Evolutionary conservation across 164 flowering plant genomes (phyloP).

Genomic region (Taxillus chinensis): DNA sequence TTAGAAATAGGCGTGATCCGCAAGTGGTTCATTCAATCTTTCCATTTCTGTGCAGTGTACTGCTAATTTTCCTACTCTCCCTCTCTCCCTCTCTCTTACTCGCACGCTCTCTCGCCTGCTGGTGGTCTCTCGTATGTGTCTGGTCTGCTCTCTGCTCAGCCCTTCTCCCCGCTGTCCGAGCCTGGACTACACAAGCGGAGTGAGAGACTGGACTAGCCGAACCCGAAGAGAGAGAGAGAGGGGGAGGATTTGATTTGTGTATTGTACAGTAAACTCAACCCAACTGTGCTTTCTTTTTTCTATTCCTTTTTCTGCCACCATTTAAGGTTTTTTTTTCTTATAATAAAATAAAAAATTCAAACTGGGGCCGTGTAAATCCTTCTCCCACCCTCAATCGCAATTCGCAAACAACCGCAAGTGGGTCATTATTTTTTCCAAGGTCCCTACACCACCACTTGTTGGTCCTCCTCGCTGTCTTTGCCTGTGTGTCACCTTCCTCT

Average conservation of each 20-base stretch:
- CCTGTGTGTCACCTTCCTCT: conserved; percentile 7
- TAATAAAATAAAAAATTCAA: too few relatives aligned
- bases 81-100: too few relatives aligned
- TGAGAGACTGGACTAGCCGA: background rate
- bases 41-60: conserved; percentile 8
- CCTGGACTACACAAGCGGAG: background rate
- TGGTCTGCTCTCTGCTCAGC: background rate
- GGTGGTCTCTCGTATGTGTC: too few relatives aligned
- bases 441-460: conserved; percentile 36
- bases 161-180: conserved; percentile 6
- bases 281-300: too few relatives aligned
- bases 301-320: too few relatives aligned
- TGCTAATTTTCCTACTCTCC: conserved; percentile 7
- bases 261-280: background rate
- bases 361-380: conserved; percentile 19
- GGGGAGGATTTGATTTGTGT: background rate
- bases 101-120: too few relatives aligned
- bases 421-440: conserved; percentile 13
- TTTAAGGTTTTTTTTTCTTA: too few relatives aligned
- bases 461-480: conserved; percentile 23
- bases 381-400: conserved; percentile 2
- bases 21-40: conserved; percentile 9
- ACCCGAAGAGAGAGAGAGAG: background rate
- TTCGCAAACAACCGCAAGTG: conserved; percentile 15
- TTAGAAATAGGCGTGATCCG: background rate